Evolutionary conservation across 1,139 yeast species (phyloP).

Genomic region (Meyerozyma elateridarum): DNA sequence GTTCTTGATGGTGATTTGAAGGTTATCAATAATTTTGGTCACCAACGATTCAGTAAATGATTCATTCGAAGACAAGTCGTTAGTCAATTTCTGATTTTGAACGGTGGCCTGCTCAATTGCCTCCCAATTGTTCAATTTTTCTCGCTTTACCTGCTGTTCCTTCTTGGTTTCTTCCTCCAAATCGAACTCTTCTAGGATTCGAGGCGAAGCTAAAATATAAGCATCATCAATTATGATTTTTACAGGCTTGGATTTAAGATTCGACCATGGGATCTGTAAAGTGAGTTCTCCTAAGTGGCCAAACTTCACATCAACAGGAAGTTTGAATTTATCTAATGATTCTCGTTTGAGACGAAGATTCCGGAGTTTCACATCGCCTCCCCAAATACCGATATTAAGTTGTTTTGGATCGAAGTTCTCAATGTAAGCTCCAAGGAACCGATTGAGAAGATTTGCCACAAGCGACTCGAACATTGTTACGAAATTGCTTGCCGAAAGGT

Average conservation of each 20-base stretch:
- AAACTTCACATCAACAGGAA: slow-evolving; percentile 85
- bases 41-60: slow-evolving; percentile 82
- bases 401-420: slow-evolving; percentile 95
- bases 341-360: slow-evolving; percentile 74
- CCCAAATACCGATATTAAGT: slow-evolving; percentile 93
- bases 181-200: slow-evolving; percentile 47
- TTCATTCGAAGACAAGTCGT: slow-evolving; percentile 53
- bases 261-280: slow-evolving; percentile 95
- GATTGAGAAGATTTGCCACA: slow-evolving; percentile 50
- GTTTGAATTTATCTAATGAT: slow-evolving; percentile 77
- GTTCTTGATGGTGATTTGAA: slow-evolving; percentile 88
- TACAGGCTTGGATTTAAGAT: slow-evolving; percentile 88
- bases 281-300: slow-evolving; percentile 91
- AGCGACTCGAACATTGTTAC: slow-evolving; percentile 49
- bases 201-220: slow-evolving; percentile 76
- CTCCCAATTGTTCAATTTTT: slow-evolving; percentile 68
- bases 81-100: slow-evolving; percentile 35
- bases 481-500: no score
- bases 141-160: slow-evolving; percentile 60
- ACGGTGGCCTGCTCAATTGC: slow-evolving; percentile 44
- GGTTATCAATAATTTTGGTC: slow-evolving; percentile 86
- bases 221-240: slow-evolving; percentile 86
- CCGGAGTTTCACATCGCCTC: slow-evolving; percentile 88
- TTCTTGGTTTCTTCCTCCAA: slow-evolving; percentile 63
- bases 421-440: slow-evolving; percentile 67